A percentile compares a stretch with the other conserved stretches of the same genome.
phyloP scores from a whole-genome alignment of 805 yeast species.

The Ogataea trehaloabstinens region DNA sequence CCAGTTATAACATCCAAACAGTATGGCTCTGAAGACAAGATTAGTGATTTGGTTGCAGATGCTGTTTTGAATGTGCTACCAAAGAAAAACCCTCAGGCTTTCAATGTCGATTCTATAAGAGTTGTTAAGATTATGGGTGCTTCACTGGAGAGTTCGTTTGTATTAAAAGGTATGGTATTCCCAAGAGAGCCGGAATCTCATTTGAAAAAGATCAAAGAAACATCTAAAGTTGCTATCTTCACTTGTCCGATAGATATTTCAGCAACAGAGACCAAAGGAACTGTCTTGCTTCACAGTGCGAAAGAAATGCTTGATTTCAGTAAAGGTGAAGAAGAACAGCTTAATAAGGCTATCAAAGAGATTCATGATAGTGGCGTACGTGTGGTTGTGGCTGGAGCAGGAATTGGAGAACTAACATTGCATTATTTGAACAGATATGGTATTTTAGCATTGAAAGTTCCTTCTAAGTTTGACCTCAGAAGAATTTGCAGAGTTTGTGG shows the following conservation, averaged over 20 bases:
- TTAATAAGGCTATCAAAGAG: conserved; percentile 81
- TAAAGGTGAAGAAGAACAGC: conserved; percentile 93
- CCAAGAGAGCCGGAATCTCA: conserved; percentile 97
- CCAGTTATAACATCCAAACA: conserved; percentile 94
- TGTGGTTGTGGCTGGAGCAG: conserved; percentile 92
- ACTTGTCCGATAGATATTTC: conserved; percentile 94
- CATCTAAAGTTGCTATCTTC: conserved; percentile 85
- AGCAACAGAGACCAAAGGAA: conserved; percentile 97
- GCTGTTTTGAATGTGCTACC: conserved; percentile 82
- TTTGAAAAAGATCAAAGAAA: conserved; percentile 57
- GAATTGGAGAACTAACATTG: conserved; percentile 87
- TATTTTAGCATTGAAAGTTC: conserved; percentile 82
- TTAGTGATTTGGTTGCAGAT: conserved; percentile 76
- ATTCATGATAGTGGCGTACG: conserved; percentile 80
- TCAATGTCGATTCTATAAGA: conserved; percentile 91
- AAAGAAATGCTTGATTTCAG: conserved; percentile 95
- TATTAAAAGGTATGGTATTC: conserved; percentile 96
- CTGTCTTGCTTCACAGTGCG: conserved; percentile 93
- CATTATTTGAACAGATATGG: conserved; percentile 89
- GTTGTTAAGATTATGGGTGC: conserved; percentile 98
- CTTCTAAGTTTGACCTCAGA: conserved; percentile 91
- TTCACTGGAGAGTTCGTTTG: conserved; percentile 67
- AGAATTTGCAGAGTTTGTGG: conserved; percentile 96
- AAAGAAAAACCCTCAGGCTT: conserved; percentile 56
- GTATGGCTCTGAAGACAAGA: conserved; percentile 78